Base-by-base conservation (phyloP, 2,329 filamentous ascomycete species). In the Thielaviopsis musarum region DNA sequence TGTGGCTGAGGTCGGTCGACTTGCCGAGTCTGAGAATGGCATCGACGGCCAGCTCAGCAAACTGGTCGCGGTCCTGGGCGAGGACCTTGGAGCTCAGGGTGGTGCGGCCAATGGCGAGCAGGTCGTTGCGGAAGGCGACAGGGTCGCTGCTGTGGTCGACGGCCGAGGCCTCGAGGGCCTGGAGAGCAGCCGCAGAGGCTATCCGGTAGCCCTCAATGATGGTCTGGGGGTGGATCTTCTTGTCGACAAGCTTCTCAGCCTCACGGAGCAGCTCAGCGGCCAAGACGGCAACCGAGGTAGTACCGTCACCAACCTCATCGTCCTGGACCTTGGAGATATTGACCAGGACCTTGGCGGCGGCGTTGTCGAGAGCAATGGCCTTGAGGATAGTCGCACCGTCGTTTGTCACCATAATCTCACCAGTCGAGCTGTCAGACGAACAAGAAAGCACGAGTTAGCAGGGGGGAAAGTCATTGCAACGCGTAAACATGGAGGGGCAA, bases 241-340 rank as follows among this genome's bases (percentile, higher is more conserved):
- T 90, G 76, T 94, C 88, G 66, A 98, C 89, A 56, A 98, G 81
- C 76, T 95, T 91, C 77, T 98, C 93, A 54, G 93, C 93, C 74
- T 98, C 93, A 64, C 93, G 85, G 64, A 98, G 79, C 62, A 98
- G 81, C 76, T 98, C 93, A 62, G 93, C 93, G 48, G 93, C 91
- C 64, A 98, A 78, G 17, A 98, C 93, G 52, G 93, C 86, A 60
- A 98, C 93, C n/a, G 91, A 97, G 22, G 93, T 98, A 53, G 93
- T 98, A 61, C 93, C 93, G 70, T 98, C 93, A 69, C 93, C 93
- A 24, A 98, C 91, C 73, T 98, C 93, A 70, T 98, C 93, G 69
- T 98, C 93, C 72, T 98, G 93, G 5, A 98, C 93, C 75, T 98
- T 98, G 64, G 91, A 97, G 67, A 98, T 97, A 73, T 98, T 98